phyloP scores from a whole-genome alignment of 228 moss, liverwort and hornwort species.

The Sphagnum fallax region DNA sequence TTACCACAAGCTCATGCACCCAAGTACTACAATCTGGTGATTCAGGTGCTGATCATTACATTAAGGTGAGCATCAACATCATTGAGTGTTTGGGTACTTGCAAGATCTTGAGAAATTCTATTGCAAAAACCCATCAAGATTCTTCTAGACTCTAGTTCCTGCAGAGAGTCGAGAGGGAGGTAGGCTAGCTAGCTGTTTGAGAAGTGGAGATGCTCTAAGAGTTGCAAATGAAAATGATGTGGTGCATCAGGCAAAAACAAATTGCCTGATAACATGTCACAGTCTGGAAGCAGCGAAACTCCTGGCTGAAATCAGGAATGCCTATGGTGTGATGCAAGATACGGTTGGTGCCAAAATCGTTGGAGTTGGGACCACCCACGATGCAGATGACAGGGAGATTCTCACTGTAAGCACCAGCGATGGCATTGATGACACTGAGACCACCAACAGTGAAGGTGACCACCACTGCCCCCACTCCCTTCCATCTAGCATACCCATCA shows the following conservation, averaged over 20 bases:
- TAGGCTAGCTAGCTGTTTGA: too few species aligned
- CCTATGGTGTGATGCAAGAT: conserved; percentile 79
- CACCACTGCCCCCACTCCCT: conserved; percentile 70
- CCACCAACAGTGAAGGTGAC: conserved; percentile 89
- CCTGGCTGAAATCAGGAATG: conserved; percentile 56
- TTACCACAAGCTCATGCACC: too few species aligned
- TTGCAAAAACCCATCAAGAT: too few species aligned
- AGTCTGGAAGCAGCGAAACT: conserved; percentile 60
- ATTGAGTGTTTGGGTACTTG: too few species aligned
- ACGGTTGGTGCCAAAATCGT: conserved; percentile 67
- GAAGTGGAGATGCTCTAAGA: too few species aligned
- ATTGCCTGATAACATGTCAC: conserved; percentile 75
- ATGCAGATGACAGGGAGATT: conserved; percentile 81
- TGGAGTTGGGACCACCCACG: conserved; percentile 76
- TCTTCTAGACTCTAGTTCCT: too few species aligned
- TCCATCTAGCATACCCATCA: conserved; percentile 72
- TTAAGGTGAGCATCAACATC: too few species aligned
- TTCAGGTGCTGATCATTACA: too few species aligned
- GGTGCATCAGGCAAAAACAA: not conserved
- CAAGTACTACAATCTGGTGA: too few species aligned
- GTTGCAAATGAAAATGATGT: too few species aligned
- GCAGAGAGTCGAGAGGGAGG: too few species aligned
- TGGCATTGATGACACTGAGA: conserved; percentile 77
- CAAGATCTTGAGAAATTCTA: too few species aligned
- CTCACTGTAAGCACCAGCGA: conserved; percentile 84